Evolutionary conservation across 169 alveolate species (phyloP).

Genomic region (Babesia bovis): DNA sequence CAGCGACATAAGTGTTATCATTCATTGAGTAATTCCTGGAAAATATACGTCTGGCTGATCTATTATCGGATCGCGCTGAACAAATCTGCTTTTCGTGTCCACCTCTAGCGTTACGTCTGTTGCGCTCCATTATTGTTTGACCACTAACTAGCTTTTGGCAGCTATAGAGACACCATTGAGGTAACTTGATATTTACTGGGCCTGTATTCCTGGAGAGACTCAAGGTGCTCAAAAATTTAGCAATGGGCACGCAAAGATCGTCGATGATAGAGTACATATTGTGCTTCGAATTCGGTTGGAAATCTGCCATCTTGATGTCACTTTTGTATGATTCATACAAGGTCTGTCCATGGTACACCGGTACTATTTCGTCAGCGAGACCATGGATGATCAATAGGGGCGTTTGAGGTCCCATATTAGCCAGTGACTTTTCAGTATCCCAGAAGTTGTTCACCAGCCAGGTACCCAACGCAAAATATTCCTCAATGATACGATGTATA

Average conservation of each 20-base stretch:
- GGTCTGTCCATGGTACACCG: constrained; percentile 77
- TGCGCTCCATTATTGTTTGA: constrained; percentile 23
- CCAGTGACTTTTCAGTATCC: constrained; percentile 68
- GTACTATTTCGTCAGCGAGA: constrained; percentile 78
- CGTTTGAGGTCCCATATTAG: constrained; percentile 54
- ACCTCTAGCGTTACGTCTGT: neutral
- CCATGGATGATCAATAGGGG: constrained; percentile 83
- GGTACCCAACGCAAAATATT: constrained; percentile 71
- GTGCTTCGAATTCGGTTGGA: constrained; percentile 72
- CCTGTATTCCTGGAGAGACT: constrained; percentile 32
- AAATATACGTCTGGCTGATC: neutral
- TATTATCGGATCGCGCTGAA: constrained; percentile 10
- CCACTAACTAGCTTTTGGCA: constrained; percentile 35
- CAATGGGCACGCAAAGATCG: constrained; percentile 51
- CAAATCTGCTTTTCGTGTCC: constrained; percentile 7
- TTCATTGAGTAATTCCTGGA: constrained; percentile 11
- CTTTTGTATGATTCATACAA: constrained; percentile 70
- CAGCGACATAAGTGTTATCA: neutral
- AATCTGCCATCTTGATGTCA: constrained; percentile 70
- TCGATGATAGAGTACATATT: constrained; percentile 73
- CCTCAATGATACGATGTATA: constrained; percentile 77
- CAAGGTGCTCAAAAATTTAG: constrained; percentile 27
- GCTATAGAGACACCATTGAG: constrained; percentile 64
- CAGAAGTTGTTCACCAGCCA: constrained; percentile 73
- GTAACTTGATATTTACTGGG: constrained; percentile 30